Percentiles rank a stretch among this genome's conserved stretches.
These are phyloP conservation scores for Fusarium sp. DNA, from an alignment of 2,329 filamentous ascomycete species.

Conservation along the genomic window DNA sequence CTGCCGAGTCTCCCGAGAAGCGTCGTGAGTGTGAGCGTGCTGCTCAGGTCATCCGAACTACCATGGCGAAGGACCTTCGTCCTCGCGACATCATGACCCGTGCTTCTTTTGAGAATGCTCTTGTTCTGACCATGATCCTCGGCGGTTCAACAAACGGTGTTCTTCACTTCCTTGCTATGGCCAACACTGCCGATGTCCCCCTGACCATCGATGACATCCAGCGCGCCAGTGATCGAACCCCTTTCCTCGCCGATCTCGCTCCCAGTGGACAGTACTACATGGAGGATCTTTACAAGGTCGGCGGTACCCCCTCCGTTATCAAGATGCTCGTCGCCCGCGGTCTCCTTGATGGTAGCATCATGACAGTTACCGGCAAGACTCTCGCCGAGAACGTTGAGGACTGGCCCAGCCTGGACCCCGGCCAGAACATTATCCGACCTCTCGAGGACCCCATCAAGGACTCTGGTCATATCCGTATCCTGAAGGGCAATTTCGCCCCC, in stretches of 20 bases:
- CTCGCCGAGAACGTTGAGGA: slow-evolving; percentile 82
- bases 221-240: slow-evolving; percentile 82
- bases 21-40: slow-evolving; percentile 86
- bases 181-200: slow-evolving; percentile 80
- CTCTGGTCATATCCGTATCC: slow-evolving; percentile 88
- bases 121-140: slow-evolving; percentile 92
- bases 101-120: slow-evolving; percentile 84
- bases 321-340: slow-evolving; percentile 83
- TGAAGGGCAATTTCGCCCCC: slow-evolving; percentile 88
- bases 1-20: slow-evolving; percentile 84
- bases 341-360: slow-evolving; percentile 80
- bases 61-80: slow-evolving; percentile 85
- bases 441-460: slow-evolving; percentile 79
- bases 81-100: slow-evolving; percentile 84
- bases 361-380: slow-evolving; percentile 86
- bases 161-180: slow-evolving; percentile 91
- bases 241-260: slow-evolving; percentile 86
- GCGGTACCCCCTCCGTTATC: slow-evolving; percentile 85
- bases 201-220: slow-evolving; percentile 86
- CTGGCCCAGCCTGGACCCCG: slow-evolving; percentile 80
- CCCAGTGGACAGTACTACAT: slow-evolving; percentile 88
- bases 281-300: slow-evolving; percentile 87
- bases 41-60: slow-evolving; percentile 79
- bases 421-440: slow-evolving; percentile 88
- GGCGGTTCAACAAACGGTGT: slow-evolving; percentile 91